phyloP scores from a whole-genome alignment of 164 flowering plant species.

The Aristolochia contorta region DNA sequence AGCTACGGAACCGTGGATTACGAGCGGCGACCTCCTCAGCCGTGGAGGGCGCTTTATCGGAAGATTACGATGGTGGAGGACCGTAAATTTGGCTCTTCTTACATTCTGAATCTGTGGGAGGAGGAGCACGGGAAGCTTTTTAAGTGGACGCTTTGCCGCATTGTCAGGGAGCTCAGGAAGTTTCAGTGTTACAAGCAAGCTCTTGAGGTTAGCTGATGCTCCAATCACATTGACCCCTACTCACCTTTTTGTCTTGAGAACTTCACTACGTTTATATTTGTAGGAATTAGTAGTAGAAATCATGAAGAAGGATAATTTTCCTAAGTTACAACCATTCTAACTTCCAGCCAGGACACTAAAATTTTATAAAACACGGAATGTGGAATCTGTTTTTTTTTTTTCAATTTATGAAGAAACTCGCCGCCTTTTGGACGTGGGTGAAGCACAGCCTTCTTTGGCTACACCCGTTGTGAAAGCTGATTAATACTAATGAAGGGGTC shows the following conservation, averaged over 20 bases:
- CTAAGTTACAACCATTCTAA: no score
- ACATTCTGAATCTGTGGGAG: slow-evolving; percentile 48
- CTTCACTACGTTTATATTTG: not conserved
- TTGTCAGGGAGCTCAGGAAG: slow-evolving; percentile 70
- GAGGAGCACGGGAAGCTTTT: slow-evolving; percentile 42
- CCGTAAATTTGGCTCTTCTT: slow-evolving; percentile 40
- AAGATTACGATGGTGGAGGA: slow-evolving; percentile 48
- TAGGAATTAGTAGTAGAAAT: not conserved
- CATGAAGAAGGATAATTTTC: not conserved
- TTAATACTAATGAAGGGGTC: not conserved
- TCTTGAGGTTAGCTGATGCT: slow-evolving; percentile 44
- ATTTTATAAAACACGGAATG: not conserved
- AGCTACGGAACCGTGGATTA: slow-evolving; percentile 55
- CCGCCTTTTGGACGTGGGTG: no score
- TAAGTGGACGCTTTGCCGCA: slow-evolving; percentile 72
- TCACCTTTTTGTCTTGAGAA: not conserved
- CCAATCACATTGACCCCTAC: not conserved
- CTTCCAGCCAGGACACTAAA: no score
- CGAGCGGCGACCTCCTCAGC: slow-evolving; percentile 42
- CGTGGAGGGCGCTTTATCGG: slow-evolving; percentile 52
- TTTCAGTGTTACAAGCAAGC: slow-evolving; percentile 46
- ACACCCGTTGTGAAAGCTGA: no score
- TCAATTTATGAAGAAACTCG: no score
- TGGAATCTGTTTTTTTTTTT: no score
- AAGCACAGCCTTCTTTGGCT: not conserved